Evolutionary conservation across 768 basidiomycete genomes (phyloP).

Genomic region (Leccinum incarnatum): DNA sequence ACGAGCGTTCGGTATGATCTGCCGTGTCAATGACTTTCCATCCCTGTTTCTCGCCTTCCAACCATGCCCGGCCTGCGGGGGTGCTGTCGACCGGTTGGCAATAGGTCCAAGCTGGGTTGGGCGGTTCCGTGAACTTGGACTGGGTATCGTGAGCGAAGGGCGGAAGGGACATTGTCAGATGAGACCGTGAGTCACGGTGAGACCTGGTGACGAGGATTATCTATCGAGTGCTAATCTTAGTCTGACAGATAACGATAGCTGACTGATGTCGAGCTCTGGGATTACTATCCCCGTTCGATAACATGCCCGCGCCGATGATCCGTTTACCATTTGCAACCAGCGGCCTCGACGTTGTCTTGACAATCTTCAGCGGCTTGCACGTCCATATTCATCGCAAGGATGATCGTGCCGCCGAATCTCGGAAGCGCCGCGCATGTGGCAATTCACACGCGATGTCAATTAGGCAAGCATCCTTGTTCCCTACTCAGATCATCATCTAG

Average conservation of each 20-base stretch:
- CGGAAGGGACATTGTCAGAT: conserved; percentile 27
- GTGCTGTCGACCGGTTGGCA: conserved; percentile 31
- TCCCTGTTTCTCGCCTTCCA: conserved; percentile 34
- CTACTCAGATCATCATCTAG: too few species aligned
- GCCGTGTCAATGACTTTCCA: conserved; percentile 35
- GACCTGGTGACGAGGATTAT: background rate
- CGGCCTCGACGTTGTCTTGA: too few species aligned
- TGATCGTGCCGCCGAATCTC: too few species aligned
- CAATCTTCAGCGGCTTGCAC: too few species aligned
- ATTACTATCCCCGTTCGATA: too few species aligned
- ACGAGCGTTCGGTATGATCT: conserved; percentile 27
- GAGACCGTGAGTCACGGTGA: background rate
- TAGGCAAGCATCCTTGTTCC: too few species aligned
- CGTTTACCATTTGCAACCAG: too few species aligned
- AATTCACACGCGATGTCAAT: too few species aligned
- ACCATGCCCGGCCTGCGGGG: conserved; percentile 31
- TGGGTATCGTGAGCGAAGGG: conserved; percentile 21
- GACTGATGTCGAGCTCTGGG: background rate
- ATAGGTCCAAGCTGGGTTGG: conserved; percentile 33
- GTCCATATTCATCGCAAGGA: too few species aligned
- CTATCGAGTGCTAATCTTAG: background rate
- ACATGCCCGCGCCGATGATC: too few species aligned
- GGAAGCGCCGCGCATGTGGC: too few species aligned
- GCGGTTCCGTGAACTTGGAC: conserved; percentile 28
- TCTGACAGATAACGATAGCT: background rate